Conservation (phyloP, 305 asterid species). For the Fraxinus greggii region DNA sequence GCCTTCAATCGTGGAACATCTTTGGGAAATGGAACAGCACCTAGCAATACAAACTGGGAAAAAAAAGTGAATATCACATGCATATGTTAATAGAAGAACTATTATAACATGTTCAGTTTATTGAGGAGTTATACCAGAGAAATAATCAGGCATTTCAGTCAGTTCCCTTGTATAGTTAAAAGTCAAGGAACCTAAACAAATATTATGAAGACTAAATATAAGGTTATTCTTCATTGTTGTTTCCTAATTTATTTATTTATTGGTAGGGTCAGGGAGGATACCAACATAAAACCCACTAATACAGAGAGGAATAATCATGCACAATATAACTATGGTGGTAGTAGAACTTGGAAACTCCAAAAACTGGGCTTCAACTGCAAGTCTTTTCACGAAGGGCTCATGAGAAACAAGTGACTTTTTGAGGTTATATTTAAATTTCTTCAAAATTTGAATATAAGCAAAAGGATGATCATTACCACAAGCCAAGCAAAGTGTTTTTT, state of each 20-base stretch:
- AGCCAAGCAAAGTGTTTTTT: neutral
- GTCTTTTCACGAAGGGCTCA: neutral
- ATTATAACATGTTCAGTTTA: neutral
- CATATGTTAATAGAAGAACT: slow-evolving; percentile 2
- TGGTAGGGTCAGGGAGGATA: neutral
- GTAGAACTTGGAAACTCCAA: neutral
- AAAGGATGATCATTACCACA: neutral
- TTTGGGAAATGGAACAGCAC: slow-evolving; percentile 22
- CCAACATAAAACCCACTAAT: neutral
- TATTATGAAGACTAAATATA: neutral
- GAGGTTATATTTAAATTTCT: neutral
- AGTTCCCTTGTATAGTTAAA: neutral
- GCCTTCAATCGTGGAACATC: slow-evolving; percentile 83
- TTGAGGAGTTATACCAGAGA: neutral
- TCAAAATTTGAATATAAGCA: neutral
- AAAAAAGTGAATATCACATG: slow-evolving; percentile 4
- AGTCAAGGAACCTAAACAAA: neutral
- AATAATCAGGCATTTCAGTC: neutral
- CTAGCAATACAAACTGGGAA: slow-evolving; percentile 41
- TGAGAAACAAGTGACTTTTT: neutral
- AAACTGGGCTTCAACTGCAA: neutral
- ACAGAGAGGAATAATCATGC: neutral
- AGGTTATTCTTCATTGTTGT: neutral
- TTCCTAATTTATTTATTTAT: neutral
- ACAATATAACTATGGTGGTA: neutral